These are phyloP conservation scores for Coccomyxa sp. DNA, from an alignment of 139 green algal species.

Conservation along the genomic window DNA sequence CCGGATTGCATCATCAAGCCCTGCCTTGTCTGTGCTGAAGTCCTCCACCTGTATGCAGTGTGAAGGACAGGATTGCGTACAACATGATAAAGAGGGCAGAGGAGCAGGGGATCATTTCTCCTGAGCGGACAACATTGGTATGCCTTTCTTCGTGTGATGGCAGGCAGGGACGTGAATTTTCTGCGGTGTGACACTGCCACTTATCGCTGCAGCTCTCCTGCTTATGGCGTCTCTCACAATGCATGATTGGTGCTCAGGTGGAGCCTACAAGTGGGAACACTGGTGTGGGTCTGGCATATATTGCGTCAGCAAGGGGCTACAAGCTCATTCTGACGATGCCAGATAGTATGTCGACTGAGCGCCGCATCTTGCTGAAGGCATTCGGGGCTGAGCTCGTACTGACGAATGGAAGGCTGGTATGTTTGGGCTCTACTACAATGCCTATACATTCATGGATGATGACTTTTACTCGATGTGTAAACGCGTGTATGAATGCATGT, in stretches of 20 bases:
- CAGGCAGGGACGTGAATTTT: neutral
- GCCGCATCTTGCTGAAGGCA: constrained; percentile 85
- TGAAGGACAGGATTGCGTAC: constrained; percentile 82
- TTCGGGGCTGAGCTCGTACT: constrained; percentile 90
- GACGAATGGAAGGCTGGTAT: constrained; percentile 57
- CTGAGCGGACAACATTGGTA: constrained; percentile 69
- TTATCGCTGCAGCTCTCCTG: neutral
- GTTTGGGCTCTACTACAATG: neutral
- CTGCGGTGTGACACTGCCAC: neutral
- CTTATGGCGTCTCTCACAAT: neutral
- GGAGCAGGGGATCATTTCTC: constrained; percentile 67
- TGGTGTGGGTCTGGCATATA: constrained; percentile 92
- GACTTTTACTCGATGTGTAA: too few relatives aligned
- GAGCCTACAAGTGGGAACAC: constrained; percentile 88
- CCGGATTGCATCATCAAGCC: neutral
- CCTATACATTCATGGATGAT: neutral
- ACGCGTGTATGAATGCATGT: too few relatives aligned
- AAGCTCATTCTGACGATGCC: constrained; percentile 97
- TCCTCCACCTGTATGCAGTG: constrained; percentile 41
- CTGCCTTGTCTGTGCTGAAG: neutral
- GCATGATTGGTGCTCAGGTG: constrained; percentile 34
- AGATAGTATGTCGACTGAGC: constrained; percentile 93
- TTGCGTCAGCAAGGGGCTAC: constrained; percentile 93
- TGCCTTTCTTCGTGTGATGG: neutral
- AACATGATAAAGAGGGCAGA: constrained; percentile 80